Evolutionary conservation across 805 yeast genomes (phyloP).

Genomic region (Scheffersomyces amazonensis): DNA sequence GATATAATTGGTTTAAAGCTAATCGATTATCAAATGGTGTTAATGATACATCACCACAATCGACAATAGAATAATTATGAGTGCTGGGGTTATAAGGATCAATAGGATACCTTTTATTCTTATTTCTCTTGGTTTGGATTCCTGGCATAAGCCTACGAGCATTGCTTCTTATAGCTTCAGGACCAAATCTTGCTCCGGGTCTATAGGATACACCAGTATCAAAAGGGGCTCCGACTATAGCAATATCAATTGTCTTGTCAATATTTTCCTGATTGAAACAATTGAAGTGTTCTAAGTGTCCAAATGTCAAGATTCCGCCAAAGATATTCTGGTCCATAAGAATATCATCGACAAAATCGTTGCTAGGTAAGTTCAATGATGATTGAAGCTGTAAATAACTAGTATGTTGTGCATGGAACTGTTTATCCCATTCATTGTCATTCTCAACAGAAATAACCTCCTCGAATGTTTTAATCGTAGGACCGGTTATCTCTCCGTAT

Average conservation of each 20-base stretch:
- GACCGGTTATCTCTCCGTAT: neutral
- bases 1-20: constrained; percentile 61
- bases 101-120: constrained; percentile 34
- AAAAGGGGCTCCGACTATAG: constrained; percentile 58
- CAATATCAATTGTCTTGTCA: constrained; percentile 38
- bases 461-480: neutral
- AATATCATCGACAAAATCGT: constrained; percentile 34
- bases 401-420: neutral
- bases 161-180: constrained; percentile 47
- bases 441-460: too few relatives aligned
- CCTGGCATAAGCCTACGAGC: constrained; percentile 39
- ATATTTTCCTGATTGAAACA: constrained; percentile 40
- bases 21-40: constrained; percentile 65
- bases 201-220: constrained; percentile 55
- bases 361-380: constrained; percentile 26
- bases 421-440: neutral
- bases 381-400: constrained; percentile 6
- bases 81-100: constrained; percentile 51
- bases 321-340: constrained; percentile 21
- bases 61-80: constrained; percentile 47
- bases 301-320: constrained; percentile 57
- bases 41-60: constrained; percentile 69
- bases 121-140: constrained; percentile 15
- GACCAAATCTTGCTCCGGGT: constrained; percentile 62
- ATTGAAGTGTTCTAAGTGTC: constrained; percentile 43